Evolutionary conservation across 2,329 filamentous ascomycete species (phyloP), one percentile per base, ranked within the genome.

Genomic region (Epichloe hybrida): DNA sequence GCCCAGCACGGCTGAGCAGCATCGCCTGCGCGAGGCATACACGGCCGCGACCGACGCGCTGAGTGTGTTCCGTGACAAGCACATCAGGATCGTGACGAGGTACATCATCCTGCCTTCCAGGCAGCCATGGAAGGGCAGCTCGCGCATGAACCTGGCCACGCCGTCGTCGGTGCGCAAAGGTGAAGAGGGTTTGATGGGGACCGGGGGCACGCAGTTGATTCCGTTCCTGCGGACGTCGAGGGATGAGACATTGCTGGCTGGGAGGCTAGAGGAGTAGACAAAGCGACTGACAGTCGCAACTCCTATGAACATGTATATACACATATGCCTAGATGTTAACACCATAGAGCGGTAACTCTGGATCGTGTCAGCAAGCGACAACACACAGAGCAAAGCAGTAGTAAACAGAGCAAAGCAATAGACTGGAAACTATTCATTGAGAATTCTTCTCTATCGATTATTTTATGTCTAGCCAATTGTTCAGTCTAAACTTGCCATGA

Each of bases 211-310:
- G 0, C 81, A 84, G 0, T 67, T 97, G 49, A 85, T 96, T 52
- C 88, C 90, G 0, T 97, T 97, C 65, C 66, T 97, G 55, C 94
- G 88, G 66, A 87, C 94, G 67, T 84, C 87, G 3, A 74, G 91
- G 88, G 88, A 96, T 62, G 90, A 95, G 72, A 96, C 90, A 0
- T 55, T 53, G 2, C 58, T 59, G 20, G 70, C 71, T 3, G 70
- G 68, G 0, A 59, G 55, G 15, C 54, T 69, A 49, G 31, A 21
- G 27, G 13, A n/a, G 27, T 46, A 31, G 34, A 35, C 12, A 4
- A n/a, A 5, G 12, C 36, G 36, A n/a, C 12, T 15, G 13, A 4
- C 9, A 31, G 27, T 31, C 27, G 9, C 9, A 9, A 31, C 27
- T 9, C 1, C 11, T 31, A 3, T 4, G 23, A 27, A 31, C 3